Evolutionary conservation across 139 green algal genomes (phyloP).

Genomic region (Chlamydomonas sp.): DNA sequence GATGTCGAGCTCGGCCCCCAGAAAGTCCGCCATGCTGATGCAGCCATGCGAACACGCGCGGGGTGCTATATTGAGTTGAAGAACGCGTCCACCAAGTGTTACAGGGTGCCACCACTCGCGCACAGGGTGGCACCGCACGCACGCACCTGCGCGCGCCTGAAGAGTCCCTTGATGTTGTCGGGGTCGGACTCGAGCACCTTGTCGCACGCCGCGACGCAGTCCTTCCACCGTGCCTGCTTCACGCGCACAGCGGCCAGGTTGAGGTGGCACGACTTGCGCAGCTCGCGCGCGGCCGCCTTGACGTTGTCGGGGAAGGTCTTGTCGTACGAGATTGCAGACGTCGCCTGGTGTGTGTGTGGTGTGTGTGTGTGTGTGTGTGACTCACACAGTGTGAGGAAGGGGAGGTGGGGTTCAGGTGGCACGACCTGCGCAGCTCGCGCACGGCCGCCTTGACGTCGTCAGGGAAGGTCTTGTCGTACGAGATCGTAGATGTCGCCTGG

Average conservation of each 20-base stretch:
- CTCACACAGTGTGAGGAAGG: too few species aligned
- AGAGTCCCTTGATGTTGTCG: slow-evolving; percentile 92
- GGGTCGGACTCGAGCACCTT: slow-evolving; percentile 76
- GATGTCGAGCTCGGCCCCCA: slow-evolving; percentile 74
- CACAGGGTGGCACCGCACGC: slow-evolving; percentile 19
- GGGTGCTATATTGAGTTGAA: too few species aligned
- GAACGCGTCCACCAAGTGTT: too few species aligned
- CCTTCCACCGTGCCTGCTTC: slow-evolving; percentile 60
- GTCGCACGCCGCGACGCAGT: slow-evolving; percentile 43
- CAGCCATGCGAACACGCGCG: too few species aligned
- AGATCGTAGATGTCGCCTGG: too few species aligned
- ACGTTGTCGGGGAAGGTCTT: slow-evolving; percentile 49
- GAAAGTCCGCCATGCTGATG: too few species aligned
- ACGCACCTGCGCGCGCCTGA: slow-evolving; percentile 79
- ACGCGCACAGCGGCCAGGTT: slow-evolving; percentile 83
- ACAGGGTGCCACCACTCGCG: background rate
- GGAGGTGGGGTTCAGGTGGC: slow-evolving; percentile 81
- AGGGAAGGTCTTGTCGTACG: slow-evolving; percentile 53
- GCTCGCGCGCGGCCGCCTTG: slow-evolving; percentile 35
- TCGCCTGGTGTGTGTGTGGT: too few species aligned
- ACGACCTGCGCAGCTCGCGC: slow-evolving; percentile 52
- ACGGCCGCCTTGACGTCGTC: slow-evolving; percentile 41
- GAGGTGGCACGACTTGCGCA: slow-evolving; percentile 61
- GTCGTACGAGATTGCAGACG: too few species aligned
- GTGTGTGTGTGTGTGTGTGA: too few species aligned